Evolutionary conservation across 345 rosid species (phyloP), one percentile per base, ranked within the genome.

Genomic region (Rhodomyrtus tomentosa): DNA sequence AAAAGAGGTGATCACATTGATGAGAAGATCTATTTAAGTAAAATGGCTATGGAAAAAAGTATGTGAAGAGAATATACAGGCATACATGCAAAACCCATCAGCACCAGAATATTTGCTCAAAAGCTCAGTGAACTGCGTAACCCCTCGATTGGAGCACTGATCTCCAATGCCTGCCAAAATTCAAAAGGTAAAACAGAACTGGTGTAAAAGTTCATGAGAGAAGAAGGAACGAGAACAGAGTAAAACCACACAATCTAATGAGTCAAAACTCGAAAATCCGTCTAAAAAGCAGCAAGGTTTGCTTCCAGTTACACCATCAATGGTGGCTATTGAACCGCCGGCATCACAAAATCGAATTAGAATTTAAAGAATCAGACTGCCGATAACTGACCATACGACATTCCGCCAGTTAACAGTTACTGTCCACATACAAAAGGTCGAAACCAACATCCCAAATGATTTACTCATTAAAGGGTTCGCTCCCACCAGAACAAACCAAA

Each of bases 51-150:
- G 2, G 10, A 32, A 68, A 81, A 36, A 56, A 84, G 82, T 62
- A 80, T 13, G 53, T 50, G 38, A 51, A 80, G 84, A 45, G 82
- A 81, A n/a, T 83, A 82, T 79, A 81, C 21, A 84, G 82, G 79
- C 90, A 50, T 95, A 93, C 99, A 94, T 5, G 92, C 98, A 97
- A 88, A 87, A 91, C 84, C 98, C 99, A 82, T 91, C 86, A 89
- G 95, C 90, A 36, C 95, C 95, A 73, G 99, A 94, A 85, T 88
- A 91, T 72, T 88, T 74, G 36, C 82, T 24, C 62, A 95, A 93
- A 80, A 84, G 88, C 84, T 93, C 90, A 38, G 98, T 95, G 92
- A 97, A 95, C n/a, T 87, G 91, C 79, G 88, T 89, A 24, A 92
- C 82, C 82, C 93, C 93, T 82, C 51, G 87, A 87, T 88, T 86